Conservation (phyloP, 257 asterid genomes). For the Lithospermum erythrorhizon region DNA sequence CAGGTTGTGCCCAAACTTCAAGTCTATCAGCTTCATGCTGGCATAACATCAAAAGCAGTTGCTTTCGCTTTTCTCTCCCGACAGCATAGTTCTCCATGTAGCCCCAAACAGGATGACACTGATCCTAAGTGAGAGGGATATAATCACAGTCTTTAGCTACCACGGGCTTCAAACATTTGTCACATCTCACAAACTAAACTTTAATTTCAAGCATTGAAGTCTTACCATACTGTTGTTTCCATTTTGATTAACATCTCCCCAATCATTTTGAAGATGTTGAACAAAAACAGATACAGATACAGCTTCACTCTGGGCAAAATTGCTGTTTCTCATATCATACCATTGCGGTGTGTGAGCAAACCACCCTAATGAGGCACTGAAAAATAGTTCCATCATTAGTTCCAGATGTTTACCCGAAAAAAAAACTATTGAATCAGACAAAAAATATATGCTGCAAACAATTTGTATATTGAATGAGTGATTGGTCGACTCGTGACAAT, state of each 20-base stretch:
- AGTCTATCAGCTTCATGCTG: slow-evolving; percentile 98
- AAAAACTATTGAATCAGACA: no score
- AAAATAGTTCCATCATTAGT: neutral
- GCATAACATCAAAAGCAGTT: slow-evolving; percentile 86
- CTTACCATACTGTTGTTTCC: slow-evolving; percentile 72
- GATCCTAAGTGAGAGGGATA: slow-evolving; percentile 43
- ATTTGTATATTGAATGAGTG: no score
- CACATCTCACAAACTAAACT: neutral
- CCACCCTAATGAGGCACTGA: slow-evolving; percentile 93
- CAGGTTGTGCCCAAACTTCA: slow-evolving; percentile 99
- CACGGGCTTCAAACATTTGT: neutral
- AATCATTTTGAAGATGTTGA: slow-evolving; percentile 69
- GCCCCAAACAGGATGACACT: slow-evolving; percentile 95
- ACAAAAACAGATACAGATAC: slow-evolving; percentile 79
- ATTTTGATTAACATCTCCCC: slow-evolving; percentile 41
- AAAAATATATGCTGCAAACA: no score
- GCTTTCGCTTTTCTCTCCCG: slow-evolving; percentile 90
- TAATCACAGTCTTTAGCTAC: slow-evolving; percentile 10
- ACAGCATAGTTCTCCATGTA: slow-evolving; percentile 71
- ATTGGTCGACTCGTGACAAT: no score
- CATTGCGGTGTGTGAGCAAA: slow-evolving; percentile 92
- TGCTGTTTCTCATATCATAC: slow-evolving; percentile 71
- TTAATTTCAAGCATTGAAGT: slow-evolving; percentile 12
- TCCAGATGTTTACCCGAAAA: no score
- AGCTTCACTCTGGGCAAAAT: slow-evolving; percentile 84